These are phyloP conservation scores for Pseudopediastrum boryanum DNA, from an alignment of 139 green algal genomes.

Conservation along the genomic window DNA sequence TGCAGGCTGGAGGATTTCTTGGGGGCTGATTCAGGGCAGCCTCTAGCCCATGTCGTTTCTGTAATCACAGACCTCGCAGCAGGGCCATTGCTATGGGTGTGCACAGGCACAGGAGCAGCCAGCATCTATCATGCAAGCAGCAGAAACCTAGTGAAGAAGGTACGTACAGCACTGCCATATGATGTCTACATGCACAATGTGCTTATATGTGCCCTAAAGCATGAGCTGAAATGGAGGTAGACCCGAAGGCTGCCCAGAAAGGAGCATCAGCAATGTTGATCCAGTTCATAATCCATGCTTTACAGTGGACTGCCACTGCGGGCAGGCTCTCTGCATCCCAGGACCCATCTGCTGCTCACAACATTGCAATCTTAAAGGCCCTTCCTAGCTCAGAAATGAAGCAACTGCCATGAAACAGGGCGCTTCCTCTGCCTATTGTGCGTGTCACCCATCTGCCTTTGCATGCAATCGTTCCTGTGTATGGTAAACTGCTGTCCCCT, in stretches of 20 bases:
- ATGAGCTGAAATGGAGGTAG: not conserved
- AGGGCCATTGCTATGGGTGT: conserved; percentile 19
- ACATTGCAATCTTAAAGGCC: too few species aligned
- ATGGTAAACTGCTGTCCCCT: not conserved
- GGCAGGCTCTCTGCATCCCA: too few species aligned
- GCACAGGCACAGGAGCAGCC: not conserved
- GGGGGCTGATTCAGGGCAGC: conserved; percentile 12
- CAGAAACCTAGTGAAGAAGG: conserved; percentile 13
- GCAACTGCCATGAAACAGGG: not conserved
- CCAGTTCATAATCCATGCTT: too few species aligned
- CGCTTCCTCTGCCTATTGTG: not conserved
- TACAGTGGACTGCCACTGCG: too few species aligned
- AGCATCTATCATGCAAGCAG: conserved; percentile 1
- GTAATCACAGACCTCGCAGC: not conserved
- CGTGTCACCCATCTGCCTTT: not conserved
- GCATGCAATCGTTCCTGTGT: not conserved
- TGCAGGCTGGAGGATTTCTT: conserved; percentile 28
- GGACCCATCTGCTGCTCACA: too few species aligned
- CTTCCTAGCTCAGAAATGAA: not conserved
- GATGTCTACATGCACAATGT: not conserved
- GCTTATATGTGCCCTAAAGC: not conserved
- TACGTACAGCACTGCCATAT: not conserved
- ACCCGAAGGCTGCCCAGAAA: not conserved
- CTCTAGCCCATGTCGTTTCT: conserved; percentile 3
- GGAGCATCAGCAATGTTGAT: not conserved